Conservation (phyloP, 1,284 basidiomycete genomes). For the Trametes polyzona region DNA sequence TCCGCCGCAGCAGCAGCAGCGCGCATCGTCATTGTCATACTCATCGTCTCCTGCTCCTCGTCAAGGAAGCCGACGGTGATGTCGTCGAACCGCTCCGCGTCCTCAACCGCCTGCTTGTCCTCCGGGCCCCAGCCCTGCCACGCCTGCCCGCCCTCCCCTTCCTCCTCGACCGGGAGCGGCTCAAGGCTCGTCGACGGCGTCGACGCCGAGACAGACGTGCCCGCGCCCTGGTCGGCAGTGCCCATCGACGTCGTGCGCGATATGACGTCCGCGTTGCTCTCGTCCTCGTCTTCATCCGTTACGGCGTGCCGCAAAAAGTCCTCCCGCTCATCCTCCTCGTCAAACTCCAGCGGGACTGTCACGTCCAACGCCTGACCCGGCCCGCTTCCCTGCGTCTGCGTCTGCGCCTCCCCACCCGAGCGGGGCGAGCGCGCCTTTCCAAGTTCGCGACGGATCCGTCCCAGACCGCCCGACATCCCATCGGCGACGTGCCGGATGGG, state of each 20-base stretch:
- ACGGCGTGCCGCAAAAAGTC: slow-evolving; percentile 38
- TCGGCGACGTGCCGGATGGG: slow-evolving; percentile 61
- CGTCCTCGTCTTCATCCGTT: slow-evolving; percentile 9
- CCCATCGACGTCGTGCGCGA: slow-evolving; percentile 38
- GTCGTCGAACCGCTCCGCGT: slow-evolving; percentile 68
- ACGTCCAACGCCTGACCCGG: background rate
- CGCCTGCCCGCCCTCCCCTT: slow-evolving; percentile 40
- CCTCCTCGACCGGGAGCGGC: slow-evolving; percentile 38
- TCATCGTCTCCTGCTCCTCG: slow-evolving; percentile 46
- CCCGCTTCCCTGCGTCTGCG: background rate
- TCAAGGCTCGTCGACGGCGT: slow-evolving; percentile 44
- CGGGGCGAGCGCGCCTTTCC: slow-evolving; percentile 47
- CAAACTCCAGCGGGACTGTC: slow-evolving; percentile 67
- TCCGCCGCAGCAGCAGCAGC: slow-evolving; percentile 14
- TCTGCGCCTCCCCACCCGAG: slow-evolving; percentile 18
- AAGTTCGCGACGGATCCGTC: slow-evolving; percentile 57
- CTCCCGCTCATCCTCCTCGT: slow-evolving; percentile 68
- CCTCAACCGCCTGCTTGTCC: slow-evolving; percentile 60
- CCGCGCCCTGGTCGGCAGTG: background rate
- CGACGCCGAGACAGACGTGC: slow-evolving; percentile 36
- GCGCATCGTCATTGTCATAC: too few relatives aligned
- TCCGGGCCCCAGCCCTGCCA: slow-evolving; percentile 57
- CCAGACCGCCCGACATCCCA: slow-evolving; percentile 61
- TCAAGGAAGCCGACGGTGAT: slow-evolving; percentile 65
- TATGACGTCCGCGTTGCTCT: slow-evolving; percentile 15